Base-by-base conservation (phyloP, 441 rosid species). In the Gossypium davidsonii region DNA sequence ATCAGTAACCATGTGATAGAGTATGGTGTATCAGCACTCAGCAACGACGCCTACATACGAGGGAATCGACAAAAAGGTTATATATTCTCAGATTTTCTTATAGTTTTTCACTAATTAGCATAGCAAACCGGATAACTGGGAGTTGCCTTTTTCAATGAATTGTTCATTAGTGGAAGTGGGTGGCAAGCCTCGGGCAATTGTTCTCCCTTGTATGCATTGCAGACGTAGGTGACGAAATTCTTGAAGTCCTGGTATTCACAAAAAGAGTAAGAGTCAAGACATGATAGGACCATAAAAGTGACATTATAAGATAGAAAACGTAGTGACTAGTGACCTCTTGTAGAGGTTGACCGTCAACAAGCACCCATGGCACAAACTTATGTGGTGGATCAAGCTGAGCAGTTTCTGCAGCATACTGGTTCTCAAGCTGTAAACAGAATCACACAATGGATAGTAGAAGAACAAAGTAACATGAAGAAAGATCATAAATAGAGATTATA, bases 331-430 rank as follows among this genome's bases (percentile, higher is more conserved):
- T 52, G 17, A 85, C 86, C 83, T 85, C 85, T 56, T 69, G 68
- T 11, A 83, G 79, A 20, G 83, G 82, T 42, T 81, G 82, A 61
- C 69, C 77, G 65, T 85, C 76, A 18, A 85, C 87, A n/a, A 83
- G 76, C 39, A 85, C 73, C 89, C 87, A 83, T 10, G 89, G 89
- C 1, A 83, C 87, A 58, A 83, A 83, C 77, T 79, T 72, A 53
- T 82, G 89, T 0, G 82, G 72, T n/a, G 88, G 88, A 75, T 78
- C 73, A 20, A 82, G 83, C 71, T 75, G 74, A 49, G 77, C 70
- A 21, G 87, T 87, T 70, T 87, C 85, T 2, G 55, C 56, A 6
- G 85, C 84, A 63, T 82, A 79, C 51, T 71, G 52, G 49, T 62
- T 73, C 37, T 80, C 86, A 31, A 87, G 76, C 90, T 87, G 85